Percentiles rank a stretch among this genome's conserved stretches.
Conservation (phyloP, 2,329 filamentous ascomycete species). For the Didymella pomorum region DNA sequence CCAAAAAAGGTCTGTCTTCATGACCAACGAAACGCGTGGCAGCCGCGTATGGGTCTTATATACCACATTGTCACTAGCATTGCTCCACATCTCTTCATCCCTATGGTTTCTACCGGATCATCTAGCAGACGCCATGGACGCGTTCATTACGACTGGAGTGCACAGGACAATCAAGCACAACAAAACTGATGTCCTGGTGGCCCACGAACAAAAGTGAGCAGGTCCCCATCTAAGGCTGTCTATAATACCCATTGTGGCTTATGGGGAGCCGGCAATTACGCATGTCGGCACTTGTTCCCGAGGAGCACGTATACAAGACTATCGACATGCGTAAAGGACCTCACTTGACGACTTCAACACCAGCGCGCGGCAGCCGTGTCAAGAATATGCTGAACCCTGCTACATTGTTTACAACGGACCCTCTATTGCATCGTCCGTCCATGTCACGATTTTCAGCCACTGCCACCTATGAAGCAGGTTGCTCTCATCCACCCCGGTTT, state of each 20-base stretch:
- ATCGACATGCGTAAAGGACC: background rate
- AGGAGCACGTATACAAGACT: background rate
- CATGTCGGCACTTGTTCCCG: background rate
- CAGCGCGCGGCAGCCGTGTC: background rate
- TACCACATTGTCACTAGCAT: background rate
- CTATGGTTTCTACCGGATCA: no score
- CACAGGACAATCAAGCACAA: background rate
- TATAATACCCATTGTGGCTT: background rate
- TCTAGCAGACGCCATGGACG: no score
- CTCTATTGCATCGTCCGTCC: background rate
- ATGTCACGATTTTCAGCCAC: background rate
- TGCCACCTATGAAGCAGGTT: background rate
- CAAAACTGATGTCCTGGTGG: background rate
- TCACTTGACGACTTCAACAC: background rate
- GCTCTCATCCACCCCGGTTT: no score
- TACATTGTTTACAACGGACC: background rate
- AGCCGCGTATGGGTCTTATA: background rate
- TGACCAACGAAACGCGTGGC: background rate
- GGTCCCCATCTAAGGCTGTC: background rate
- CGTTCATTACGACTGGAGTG: no score
- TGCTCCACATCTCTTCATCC: background rate
- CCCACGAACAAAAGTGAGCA: background rate
- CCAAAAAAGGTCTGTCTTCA: background rate
- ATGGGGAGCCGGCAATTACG: background rate
- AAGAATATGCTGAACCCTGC: background rate